Conservation (phyloP, 176 grass and related monocot genomes). For the Echinochloa phyllopogon region DNA sequence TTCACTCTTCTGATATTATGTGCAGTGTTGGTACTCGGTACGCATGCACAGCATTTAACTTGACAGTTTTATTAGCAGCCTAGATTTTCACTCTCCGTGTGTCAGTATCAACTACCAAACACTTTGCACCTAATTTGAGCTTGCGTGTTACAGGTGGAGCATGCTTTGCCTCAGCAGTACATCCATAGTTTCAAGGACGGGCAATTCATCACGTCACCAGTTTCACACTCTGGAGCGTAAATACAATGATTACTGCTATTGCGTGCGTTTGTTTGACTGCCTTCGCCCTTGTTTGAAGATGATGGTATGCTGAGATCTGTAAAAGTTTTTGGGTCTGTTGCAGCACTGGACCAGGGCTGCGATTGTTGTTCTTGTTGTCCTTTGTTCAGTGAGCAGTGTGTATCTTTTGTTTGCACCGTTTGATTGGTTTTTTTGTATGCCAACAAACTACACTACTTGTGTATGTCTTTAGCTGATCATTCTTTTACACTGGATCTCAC, state of each 20-base stretch:
- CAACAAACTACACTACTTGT: slow-evolving; percentile 5
- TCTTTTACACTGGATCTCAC: slow-evolving; percentile 30
- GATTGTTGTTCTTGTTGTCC: slow-evolving; percentile 33
- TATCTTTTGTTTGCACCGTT: slow-evolving; percentile 22
- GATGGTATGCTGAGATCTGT: slow-evolving; percentile 37
- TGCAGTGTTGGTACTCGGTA: background rate
- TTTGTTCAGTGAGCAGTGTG: background rate
- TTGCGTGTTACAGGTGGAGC: slow-evolving; percentile 69
- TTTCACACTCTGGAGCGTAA: slow-evolving; percentile 88
- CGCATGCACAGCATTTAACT: background rate
- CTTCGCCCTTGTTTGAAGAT: slow-evolving; percentile 27
- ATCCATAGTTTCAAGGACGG: slow-evolving; percentile 78
- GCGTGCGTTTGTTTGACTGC: slow-evolving; percentile 32
- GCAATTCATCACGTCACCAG: slow-evolving; percentile 73
- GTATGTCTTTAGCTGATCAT: slow-evolving; percentile 33
- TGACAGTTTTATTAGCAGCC: background rate
- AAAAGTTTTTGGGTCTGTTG: slow-evolving; percentile 23
- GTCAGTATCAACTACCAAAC: background rate
- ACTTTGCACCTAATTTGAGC: background rate
- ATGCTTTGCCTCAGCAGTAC: slow-evolving; percentile 88
- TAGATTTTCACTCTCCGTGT: background rate
- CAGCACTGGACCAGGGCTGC: slow-evolving; percentile 14
- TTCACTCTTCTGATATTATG: too few species aligned
- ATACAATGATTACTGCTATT: background rate
- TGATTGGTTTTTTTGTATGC: slow-evolving; percentile 34